Evolutionary conservation across 805 yeast genomes (phyloP).

Genomic region (Yamadazyma endophytica): DNA sequence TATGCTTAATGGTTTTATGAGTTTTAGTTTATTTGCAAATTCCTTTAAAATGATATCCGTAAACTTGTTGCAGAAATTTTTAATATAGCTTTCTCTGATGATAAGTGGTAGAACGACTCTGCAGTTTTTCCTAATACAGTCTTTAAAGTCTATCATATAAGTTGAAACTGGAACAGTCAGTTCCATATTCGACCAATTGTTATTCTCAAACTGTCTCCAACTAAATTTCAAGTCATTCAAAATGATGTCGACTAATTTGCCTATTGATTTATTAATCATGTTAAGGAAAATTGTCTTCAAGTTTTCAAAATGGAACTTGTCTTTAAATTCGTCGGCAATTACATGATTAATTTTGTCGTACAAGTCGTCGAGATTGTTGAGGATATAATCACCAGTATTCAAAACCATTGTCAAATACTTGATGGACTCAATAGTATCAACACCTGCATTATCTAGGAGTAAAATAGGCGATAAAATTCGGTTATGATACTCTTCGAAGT

Average conservation of each 20-base stretch:
- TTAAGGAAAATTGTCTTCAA: conserved; percentile 55
- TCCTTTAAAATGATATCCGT: conserved; percentile 60
- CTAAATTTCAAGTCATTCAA: conserved; percentile 58
- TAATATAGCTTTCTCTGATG: conserved; percentile 63
- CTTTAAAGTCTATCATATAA: conserved; percentile 58
- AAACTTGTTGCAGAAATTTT: conserved; percentile 72
- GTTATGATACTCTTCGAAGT: conserved; percentile 47
- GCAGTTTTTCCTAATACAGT: conserved; percentile 42
- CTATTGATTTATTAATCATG: conserved; percentile 55
- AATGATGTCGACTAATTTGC: conserved; percentile 52
- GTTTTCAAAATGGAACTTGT: conserved; percentile 47
- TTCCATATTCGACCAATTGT: conserved; percentile 63
- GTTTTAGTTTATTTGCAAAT: conserved; percentile 53
- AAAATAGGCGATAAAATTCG: conserved; percentile 30
- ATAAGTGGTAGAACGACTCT: conserved; percentile 51
- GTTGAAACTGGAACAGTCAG: conserved; percentile 70
- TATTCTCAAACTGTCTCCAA: conserved; percentile 80
- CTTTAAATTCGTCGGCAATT: conserved; percentile 30
- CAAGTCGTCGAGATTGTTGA: conserved; percentile 71
- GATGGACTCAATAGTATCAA: conserved; percentile 57
- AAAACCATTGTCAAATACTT: conserved; percentile 66
- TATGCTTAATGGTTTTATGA: conserved; percentile 63
- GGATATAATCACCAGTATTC: conserved; percentile 88
- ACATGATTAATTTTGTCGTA: conserved; percentile 53
- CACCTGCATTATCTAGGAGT: conserved; percentile 26